These are phyloP conservation scores for Aegilops umbellulata DNA, from an alignment of 176 grass and related monocot genomes.

Conservation along the genomic window DNA sequence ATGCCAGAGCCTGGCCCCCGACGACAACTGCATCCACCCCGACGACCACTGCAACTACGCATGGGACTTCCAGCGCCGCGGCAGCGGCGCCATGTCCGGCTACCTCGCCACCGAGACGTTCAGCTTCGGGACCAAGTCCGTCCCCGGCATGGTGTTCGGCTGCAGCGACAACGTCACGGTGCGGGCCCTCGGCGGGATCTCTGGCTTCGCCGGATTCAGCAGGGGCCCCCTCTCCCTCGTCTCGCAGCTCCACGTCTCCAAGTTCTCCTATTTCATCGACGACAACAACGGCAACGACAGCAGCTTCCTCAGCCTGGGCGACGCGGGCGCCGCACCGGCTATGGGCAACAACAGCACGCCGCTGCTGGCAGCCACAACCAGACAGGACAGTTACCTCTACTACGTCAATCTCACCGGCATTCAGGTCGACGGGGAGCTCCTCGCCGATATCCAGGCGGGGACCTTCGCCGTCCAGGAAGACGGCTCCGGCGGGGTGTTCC, in stretches of 20 bases:
- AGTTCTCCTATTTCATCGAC: not conserved
- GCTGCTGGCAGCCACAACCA: not conserved
- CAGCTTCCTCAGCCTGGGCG: not conserved
- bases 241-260: no score
- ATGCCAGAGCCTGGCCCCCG: no score
- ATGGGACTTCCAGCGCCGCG: no score
- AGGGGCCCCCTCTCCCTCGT: no score
- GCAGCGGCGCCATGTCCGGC: not conserved
- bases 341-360: not conserved
- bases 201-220: no score
- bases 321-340: no score
- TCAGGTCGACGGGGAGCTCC: not conserved
- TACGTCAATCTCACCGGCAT: not conserved
- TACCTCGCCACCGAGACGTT: not conserved
- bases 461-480: not conserved
- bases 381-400: not conserved
- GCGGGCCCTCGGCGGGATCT: not conserved
- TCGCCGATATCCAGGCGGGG: not conserved
- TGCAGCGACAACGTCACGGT: not conserved
- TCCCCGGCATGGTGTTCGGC: not conserved
- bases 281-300: not conserved
- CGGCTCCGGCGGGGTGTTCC: constrained; percentile 23
- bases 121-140: not conserved
- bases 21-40: not conserved
- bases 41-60: not conserved